Conservation (phyloP, 2,329 filamentous ascomycete species). For the Fusarium mangiferae region DNA sequence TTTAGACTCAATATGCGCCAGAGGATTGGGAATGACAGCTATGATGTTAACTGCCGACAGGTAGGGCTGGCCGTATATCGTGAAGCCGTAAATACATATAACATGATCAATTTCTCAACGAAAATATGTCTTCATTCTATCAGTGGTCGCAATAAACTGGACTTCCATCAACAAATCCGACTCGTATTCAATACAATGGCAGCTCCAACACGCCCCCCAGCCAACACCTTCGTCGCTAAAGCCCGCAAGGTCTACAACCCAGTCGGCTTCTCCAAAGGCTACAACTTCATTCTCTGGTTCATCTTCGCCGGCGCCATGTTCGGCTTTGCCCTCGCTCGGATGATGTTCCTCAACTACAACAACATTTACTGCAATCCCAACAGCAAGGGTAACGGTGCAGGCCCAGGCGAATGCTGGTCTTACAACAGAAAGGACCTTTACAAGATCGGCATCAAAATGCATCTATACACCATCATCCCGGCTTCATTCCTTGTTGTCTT, state of each 20-base stretch:
- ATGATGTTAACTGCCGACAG: background rate
- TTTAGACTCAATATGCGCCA: background rate
- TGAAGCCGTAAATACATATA: no score
- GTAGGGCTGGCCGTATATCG: background rate
- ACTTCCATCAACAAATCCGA: no score
- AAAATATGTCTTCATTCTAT: background rate
- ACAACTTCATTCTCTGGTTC: constrained; percentile 60
- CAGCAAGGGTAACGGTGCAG: background rate
- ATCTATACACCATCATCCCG: constrained; percentile 57
- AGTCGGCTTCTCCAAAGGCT: constrained; percentile 62
- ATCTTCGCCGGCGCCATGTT: constrained; percentile 55
- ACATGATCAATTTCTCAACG: background rate
- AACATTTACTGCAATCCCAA: constrained; percentile 17
- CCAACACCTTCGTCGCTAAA: constrained; percentile 6
- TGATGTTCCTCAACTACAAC: constrained; percentile 36
- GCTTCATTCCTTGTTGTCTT: constrained; percentile 55
- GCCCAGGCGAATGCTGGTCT: constrained; percentile 19
- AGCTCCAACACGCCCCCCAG: background rate
- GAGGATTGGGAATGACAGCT: background rate
- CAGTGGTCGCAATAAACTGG: no score
- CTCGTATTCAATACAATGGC: background rate
- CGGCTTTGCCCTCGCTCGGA: constrained; percentile 25
- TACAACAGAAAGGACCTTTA: constrained; percentile 13
- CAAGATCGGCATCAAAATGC: constrained; percentile 56
- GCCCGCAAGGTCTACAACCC: constrained; percentile 52